Base-by-base conservation (phyloP, 495 filamentous ascomycete genomes). In the Aspergillus panamensis region DNA sequence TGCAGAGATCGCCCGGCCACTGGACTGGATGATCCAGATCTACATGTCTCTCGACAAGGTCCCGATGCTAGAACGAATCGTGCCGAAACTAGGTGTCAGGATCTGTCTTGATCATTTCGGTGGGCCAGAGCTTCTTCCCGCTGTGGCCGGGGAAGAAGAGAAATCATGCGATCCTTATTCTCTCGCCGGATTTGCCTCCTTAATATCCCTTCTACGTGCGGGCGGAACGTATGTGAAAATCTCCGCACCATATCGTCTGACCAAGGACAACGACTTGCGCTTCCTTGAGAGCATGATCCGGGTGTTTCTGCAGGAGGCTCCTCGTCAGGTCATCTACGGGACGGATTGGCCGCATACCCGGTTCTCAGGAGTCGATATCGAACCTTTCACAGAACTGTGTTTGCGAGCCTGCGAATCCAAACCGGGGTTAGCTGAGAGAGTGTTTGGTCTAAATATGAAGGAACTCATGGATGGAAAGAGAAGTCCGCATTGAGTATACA, bases 261-360 rank as follows among this genome's bases (percentile, higher is more conserved):
- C 69, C 50, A 69, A 70, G 57, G 76, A 80, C 55, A 42, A 49
- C 20, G 50, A 62, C 12, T 63, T 69, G 51, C 62, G 66, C 8
- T 73, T 77, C 57, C 55, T 80, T 0, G 71, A 74, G 55, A 62
- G 64, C n/a, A 68, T 78, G 64, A 69, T 67, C 14, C 63, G 59
- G 1, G 70, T 77, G 48, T 70, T 80, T 17, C 57, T 80, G 12
- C 61, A 62, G 19, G 64, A 69, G 21, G 72, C 69, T 42, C 69
- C 69, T 48, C 51, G 70, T 43, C 63, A 70, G 25, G 66, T 77
- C n/a, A 68, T 82, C 9, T 82, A 75, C 58, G 79, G 77, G 1
- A 80, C 74, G 2, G 79, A 82, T 64, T 82, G 79, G 79, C 79
- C 79, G 10, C 77, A 81, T 62, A 82, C 79, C 12, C 73, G 78